A percentile compares a stretch with the other conserved stretches of the same genome.
These are phyloP conservation scores for Lachnellula suecica DNA, from an alignment of 2,329 filamentous ascomycete species.

Conservation along the genomic window DNA sequence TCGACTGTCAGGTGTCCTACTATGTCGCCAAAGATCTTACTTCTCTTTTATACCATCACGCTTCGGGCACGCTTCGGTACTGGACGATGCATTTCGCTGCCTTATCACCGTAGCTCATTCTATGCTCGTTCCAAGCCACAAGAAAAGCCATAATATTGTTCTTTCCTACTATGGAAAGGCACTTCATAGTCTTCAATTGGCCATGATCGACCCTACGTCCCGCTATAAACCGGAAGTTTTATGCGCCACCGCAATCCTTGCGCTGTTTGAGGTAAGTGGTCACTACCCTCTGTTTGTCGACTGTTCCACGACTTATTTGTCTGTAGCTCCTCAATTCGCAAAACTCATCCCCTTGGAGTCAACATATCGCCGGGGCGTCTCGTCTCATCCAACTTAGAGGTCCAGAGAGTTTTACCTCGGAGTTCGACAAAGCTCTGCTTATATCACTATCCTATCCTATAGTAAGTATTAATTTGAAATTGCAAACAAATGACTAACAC, in stretches of 20 bases:
- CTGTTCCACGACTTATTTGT: slow-evolving; percentile 7
- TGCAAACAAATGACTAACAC: not conserved
- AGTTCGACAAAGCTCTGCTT: slow-evolving; percentile 38
- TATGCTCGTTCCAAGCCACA: slow-evolving; percentile 19
- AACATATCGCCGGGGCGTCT: slow-evolving; percentile 34
- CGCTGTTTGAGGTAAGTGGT: slow-evolving; percentile 24
- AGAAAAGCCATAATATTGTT: slow-evolving; percentile 17
- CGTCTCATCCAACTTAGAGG: slow-evolving; percentile 33
- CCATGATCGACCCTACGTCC: slow-evolving; percentile 22
- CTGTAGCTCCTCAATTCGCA: slow-evolving; percentile 33
- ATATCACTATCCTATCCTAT: slow-evolving; percentile 35
- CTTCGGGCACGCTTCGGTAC: slow-evolving; percentile 24
- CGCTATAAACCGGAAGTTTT: slow-evolving; percentile 25
- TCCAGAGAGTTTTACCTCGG: slow-evolving; percentile 30
- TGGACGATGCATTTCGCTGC: slow-evolving; percentile 29
- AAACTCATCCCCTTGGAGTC: slow-evolving; percentile 31
- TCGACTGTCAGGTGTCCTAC: slow-evolving; percentile 2
- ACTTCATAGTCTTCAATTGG: slow-evolving; percentile 22
- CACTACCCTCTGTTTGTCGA: slow-evolving; percentile 19
- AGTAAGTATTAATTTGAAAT: slow-evolving; percentile 11
- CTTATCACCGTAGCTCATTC: slow-evolving; percentile 28
- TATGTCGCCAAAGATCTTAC: slow-evolving; percentile 31
- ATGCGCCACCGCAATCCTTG: slow-evolving; percentile 26
- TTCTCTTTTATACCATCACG: slow-evolving; percentile 27
- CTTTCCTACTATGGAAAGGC: slow-evolving; percentile 24